These are phyloP conservation scores for Citeromyces matritensis DNA, from an alignment of 805 yeast species.

Conservation along the genomic window DNA sequence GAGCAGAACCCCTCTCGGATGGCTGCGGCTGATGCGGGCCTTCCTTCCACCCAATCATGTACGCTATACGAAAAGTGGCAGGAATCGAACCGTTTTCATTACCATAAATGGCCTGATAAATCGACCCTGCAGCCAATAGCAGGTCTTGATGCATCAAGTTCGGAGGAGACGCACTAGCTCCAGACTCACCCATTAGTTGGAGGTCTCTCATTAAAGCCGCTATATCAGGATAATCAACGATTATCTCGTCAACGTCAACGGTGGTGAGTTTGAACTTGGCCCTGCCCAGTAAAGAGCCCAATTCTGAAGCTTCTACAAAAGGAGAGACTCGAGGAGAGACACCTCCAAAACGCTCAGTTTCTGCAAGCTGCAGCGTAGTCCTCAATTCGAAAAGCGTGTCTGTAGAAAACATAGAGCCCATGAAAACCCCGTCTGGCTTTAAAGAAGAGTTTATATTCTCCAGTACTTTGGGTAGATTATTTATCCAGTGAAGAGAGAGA, in stretches of 20 bases:
- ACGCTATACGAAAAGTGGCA: constrained; percentile 64
- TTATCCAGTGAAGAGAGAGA: constrained; percentile 71
- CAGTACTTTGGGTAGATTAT: constrained; percentile 61
- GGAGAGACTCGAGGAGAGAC: constrained; percentile 74
- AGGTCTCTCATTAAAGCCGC: constrained; percentile 54
- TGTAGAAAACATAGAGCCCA: constrained; percentile 73
- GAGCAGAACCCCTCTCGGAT: constrained; percentile 56
- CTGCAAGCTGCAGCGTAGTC: constrained; percentile 70
- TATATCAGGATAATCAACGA: constrained; percentile 66
- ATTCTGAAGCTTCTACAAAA: constrained; percentile 61
- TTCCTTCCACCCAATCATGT: constrained; percentile 85
- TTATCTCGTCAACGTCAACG: constrained; percentile 70
- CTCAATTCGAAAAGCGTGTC: constrained; percentile 77
- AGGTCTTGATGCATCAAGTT: constrained; percentile 42
- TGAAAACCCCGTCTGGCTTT: constrained; percentile 68
- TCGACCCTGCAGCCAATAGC: constrained; percentile 61
- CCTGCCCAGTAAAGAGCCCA: constrained; percentile 55
- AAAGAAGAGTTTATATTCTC: constrained; percentile 38
- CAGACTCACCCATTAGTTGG: constrained; percentile 76
- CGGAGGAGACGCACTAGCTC: constrained; percentile 27
- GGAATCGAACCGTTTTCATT: constrained; percentile 42
- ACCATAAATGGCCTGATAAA: constrained; percentile 60
- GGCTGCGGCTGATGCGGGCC: constrained; percentile 60
- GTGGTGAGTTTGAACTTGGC: constrained; percentile 74
- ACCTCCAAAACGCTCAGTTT: constrained; percentile 66